These are phyloP conservation scores for Kondoa subrosea DNA, from an alignment of 768 basidiomycete species.

Conservation along the genomic window DNA sequence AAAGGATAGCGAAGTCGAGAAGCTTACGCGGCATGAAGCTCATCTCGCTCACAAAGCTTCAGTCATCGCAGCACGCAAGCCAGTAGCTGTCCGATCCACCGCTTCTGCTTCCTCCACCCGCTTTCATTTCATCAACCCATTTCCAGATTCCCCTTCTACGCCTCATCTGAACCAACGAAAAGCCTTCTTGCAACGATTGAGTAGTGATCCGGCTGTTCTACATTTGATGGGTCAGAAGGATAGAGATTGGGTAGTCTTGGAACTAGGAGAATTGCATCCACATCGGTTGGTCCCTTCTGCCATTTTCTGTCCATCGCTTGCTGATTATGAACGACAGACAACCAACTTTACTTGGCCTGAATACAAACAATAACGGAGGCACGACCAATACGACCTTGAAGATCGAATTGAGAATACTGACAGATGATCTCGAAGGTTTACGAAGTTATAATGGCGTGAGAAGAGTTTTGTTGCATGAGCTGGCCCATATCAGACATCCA, in stretches of 20 bases:
- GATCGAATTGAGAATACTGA: not conserved
- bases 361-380: not conserved
- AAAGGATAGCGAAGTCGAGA: not conserved
- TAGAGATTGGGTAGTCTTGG: not conserved
- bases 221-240: not conserved
- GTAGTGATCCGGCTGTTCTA: not conserved
- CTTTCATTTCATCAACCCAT: not conserved
- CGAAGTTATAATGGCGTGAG: constrained; percentile 4
- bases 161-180: not conserved
- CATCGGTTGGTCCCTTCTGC: not conserved
- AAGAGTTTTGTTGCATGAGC: constrained; percentile 6
- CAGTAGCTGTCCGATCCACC: not conserved
- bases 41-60: not conserved
- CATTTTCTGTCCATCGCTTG: no score
- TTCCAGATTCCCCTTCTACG: not conserved
- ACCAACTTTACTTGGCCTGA: not conserved
- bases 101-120: not conserved
- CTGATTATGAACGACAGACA: no score
- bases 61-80: not conserved
- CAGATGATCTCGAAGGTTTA: not conserved
- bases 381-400: not conserved
- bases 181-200: not conserved
- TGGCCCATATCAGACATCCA: not conserved
- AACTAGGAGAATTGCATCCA: constrained; percentile 1
- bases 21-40: not conserved